A percentile compares a stretch with the other conserved stretches of the same genome.
Conservation (phyloP, 164 flowering plant species). For the Dillenia turbinata region DNA sequence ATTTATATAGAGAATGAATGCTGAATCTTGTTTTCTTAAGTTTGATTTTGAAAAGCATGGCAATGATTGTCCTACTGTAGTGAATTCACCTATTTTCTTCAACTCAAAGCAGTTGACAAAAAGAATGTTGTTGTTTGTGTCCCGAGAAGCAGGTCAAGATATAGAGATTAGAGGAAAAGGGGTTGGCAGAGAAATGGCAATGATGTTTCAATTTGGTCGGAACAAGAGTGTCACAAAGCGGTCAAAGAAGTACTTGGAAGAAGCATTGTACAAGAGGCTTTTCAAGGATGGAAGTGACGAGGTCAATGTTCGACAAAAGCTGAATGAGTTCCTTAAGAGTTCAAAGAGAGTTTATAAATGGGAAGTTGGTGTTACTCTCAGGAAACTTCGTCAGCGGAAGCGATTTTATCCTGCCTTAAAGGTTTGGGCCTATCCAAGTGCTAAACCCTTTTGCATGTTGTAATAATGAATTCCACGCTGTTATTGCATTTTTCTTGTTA, state of each 20-base stretch:
- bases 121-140: too few relatives aligned
- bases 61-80: too few relatives aligned
- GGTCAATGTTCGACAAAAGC: slow-evolving; percentile 43
- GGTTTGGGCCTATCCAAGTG: slow-evolving; percentile 27
- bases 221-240: slow-evolving; percentile 46
- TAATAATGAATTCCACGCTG: neutral
- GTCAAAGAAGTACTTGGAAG: slow-evolving; percentile 63
- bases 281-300: slow-evolving; percentile 68
- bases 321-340: slow-evolving; percentile 57
- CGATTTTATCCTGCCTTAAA: slow-evolving; percentile 64
- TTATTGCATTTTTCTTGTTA: neutral
- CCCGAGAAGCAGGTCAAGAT: too few relatives aligned
- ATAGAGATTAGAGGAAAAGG: neutral
- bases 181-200: slow-evolving; percentile 26
- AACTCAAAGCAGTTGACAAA: too few relatives aligned
- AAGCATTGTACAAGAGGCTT: slow-evolving; percentile 53
- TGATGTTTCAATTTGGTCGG: slow-evolving; percentile 29
- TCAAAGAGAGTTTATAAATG: slow-evolving; percentile 70
- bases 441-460: neutral
- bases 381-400: slow-evolving; percentile 60
- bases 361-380: slow-evolving; percentile 75
- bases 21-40: too few relatives aligned
- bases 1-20: too few relatives aligned
- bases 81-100: too few relatives aligned
- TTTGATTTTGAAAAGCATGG: too few relatives aligned